Evolutionary conservation across 1,139 yeast genomes (phyloP).

Genomic region (Kodamaea ohmeri): DNA sequence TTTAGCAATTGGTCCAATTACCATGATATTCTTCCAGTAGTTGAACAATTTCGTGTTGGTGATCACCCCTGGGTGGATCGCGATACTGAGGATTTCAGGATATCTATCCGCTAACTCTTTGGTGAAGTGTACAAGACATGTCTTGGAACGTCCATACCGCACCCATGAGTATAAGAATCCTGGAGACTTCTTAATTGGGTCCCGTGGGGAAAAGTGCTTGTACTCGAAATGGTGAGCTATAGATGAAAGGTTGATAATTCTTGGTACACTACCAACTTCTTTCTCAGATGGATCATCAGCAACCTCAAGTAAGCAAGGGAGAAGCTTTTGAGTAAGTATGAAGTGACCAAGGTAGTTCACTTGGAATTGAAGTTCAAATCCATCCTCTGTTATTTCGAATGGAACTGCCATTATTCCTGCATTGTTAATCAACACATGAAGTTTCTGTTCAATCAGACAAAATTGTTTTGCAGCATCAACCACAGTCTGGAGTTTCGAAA

Average conservation of each 20-base stretch:
- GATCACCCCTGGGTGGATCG: conserved; percentile 44
- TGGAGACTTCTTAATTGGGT: conserved; percentile 27
- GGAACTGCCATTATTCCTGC: conserved; percentile 46
- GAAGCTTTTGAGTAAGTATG: conserved; percentile 30
- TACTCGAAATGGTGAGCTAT: conserved; percentile 30
- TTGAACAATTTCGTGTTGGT: conserved; percentile 35
- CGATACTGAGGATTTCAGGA: conserved; percentile 33
- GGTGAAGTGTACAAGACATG: conserved; percentile 32
- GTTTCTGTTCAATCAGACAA: conserved; percentile 22
- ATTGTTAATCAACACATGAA: conserved; percentile 39
- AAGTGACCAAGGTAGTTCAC: conserved; percentile 38
- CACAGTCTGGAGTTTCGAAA: conserved; percentile 31
- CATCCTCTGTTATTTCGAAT: conserved; percentile 34
- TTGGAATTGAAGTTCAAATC: conserved; percentile 42
- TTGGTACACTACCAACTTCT: conserved; percentile 18
- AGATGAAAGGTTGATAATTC: conserved; percentile 36
- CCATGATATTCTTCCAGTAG: conserved; percentile 28
- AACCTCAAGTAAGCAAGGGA: conserved; percentile 29
- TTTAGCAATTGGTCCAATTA: conserved; percentile 24
- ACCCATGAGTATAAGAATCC: conserved; percentile 27
- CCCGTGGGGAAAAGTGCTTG: conserved; percentile 26
- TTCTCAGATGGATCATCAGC: conserved; percentile 12
- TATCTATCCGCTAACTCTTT: conserved; percentile 26
- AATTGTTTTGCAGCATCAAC: conserved; percentile 30
- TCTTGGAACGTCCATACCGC: conserved; percentile 38